Conservation (phyloP, 352 stramenopile genomes). For the Peronosclerospora sorghi region DNA sequence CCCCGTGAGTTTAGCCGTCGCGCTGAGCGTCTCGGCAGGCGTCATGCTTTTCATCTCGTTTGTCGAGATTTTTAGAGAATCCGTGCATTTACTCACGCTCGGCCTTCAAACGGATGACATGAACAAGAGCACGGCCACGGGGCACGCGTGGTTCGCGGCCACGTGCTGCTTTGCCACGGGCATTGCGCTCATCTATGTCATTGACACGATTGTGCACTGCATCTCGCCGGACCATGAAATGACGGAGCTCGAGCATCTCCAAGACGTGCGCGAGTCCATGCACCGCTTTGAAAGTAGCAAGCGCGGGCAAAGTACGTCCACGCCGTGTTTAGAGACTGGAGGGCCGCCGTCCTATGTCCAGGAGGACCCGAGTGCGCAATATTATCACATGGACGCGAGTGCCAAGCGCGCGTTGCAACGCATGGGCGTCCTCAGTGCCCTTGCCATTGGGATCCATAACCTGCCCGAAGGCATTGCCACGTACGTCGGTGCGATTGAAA, state of each 20-base stretch:
- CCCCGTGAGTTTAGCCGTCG: slow-evolving; percentile 68
- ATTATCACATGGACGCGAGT: slow-evolving; percentile 20
- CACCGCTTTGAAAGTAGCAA: slow-evolving; percentile 16
- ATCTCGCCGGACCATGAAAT: slow-evolving; percentile 20
- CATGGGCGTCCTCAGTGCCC: slow-evolving; percentile 85
- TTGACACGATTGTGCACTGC: slow-evolving; percentile 35
- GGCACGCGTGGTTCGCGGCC: slow-evolving; percentile 63
- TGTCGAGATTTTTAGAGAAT: slow-evolving; percentile 43
- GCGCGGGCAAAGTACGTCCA: background rate
- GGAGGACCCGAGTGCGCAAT: background rate
- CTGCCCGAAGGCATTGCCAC: slow-evolving; percentile 92
- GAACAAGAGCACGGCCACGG: slow-evolving; percentile 18
- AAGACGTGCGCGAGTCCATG: slow-evolving; percentile 26
- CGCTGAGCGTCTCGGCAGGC: slow-evolving; percentile 50
- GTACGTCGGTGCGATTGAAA: slow-evolving; percentile 85
- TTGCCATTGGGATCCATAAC: slow-evolving; percentile 92
- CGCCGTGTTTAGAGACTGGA: slow-evolving; percentile 13
- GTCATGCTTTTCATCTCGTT: slow-evolving; percentile 80
- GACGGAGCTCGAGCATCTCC: slow-evolving; percentile 25
- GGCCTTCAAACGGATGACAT: slow-evolving; percentile 26
- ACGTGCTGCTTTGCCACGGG: slow-evolving; percentile 82
- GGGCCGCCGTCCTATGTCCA: background rate
- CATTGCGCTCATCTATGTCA: slow-evolving; percentile 44
- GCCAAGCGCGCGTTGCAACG: slow-evolving; percentile 37
- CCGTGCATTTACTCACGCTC: slow-evolving; percentile 21